phyloP scores from a whole-genome alignment of 2,329 filamentous ascomycete species.

The Didymella sp. region DNA sequence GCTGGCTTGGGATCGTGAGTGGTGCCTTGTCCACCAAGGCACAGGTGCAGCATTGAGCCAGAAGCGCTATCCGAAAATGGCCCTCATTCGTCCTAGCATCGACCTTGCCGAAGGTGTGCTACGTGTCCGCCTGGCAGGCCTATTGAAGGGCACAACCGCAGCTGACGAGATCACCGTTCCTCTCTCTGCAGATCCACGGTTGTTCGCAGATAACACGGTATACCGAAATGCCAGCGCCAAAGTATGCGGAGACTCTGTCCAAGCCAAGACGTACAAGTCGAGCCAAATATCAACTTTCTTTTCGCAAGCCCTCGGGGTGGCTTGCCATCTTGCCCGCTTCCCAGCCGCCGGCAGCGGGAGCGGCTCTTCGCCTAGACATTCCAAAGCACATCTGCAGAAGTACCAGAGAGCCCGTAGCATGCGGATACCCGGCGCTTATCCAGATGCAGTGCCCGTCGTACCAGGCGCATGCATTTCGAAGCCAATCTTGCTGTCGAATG shows the following conservation, averaged over 20 bases:
- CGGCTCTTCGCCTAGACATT: constrained; percentile 68
- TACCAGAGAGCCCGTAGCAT: constrained; percentile 39
- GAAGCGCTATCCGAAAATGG: constrained; percentile 88
- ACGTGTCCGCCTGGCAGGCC: constrained; percentile 62
- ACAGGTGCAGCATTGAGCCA: constrained; percentile 86
- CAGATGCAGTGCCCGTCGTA: constrained; percentile 51
- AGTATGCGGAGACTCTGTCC: constrained; percentile 83
- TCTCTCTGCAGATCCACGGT: constrained; percentile 70
- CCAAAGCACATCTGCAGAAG: constrained; percentile 73
- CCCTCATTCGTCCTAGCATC: constrained; percentile 75
- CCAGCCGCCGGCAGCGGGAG: constrained; percentile 63
- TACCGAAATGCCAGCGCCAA: constrained; percentile 62
- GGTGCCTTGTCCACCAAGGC: constrained; percentile 89
- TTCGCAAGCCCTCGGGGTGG: constrained; percentile 73
- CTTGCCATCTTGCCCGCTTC: constrained; percentile 85
- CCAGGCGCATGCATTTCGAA: constrained; percentile 60
- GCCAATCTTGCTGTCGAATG: constrained; percentile 84
- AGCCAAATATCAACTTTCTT: constrained; percentile 76
- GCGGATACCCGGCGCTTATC: constrained; percentile 63
- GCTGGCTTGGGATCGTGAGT: constrained; percentile 92
- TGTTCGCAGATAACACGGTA: constrained; percentile 56
- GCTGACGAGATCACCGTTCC: constrained; percentile 57
- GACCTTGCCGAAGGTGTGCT: constrained; percentile 74
- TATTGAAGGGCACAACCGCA: constrained; percentile 40
- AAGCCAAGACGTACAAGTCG: constrained; percentile 73